Percentiles rank a stretch among this genome's conserved stretches.
These are phyloP conservation scores for Globisporangium okanoganense DNA, from an alignment of 352 stramenopile species.

Conservation along the genomic window DNA sequence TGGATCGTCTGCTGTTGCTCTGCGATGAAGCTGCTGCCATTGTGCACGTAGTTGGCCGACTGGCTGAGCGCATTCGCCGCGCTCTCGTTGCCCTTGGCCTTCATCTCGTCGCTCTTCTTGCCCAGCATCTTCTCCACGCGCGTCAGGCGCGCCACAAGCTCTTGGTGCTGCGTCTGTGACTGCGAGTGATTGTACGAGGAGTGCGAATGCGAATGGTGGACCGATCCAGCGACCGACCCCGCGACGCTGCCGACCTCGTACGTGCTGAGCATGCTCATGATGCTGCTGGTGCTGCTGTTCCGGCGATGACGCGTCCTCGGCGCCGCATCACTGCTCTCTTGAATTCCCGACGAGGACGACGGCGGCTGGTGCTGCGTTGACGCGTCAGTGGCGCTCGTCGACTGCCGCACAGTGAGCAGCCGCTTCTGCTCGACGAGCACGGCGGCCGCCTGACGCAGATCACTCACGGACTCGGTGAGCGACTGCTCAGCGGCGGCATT, in stretches of 20 bases:
- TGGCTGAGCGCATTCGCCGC: constrained; percentile 52
- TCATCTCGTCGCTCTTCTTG: constrained; percentile 82
- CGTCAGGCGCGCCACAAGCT: constrained; percentile 32
- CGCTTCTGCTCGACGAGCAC: constrained; percentile 59
- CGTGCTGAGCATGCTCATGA: constrained; percentile 17
- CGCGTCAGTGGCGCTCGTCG: constrained; percentile 13
- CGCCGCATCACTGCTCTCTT: constrained; percentile 18
- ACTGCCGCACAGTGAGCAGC: constrained; percentile 22
- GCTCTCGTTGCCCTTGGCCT: constrained; percentile 53
- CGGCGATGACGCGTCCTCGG: constrained; percentile 10
- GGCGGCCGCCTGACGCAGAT: constrained; percentile 48
- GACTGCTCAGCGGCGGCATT: constrained; percentile 44
- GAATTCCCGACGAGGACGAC: constrained; percentile 8
- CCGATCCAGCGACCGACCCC: constrained; percentile 5
- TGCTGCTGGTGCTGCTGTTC: constrained; percentile 17
- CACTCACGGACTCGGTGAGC: constrained; percentile 41
- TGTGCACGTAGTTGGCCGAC: constrained; percentile 37
- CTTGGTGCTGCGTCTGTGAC: constrained; percentile 17
- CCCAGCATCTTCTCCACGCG: constrained; percentile 51
- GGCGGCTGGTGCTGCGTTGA: constrained; percentile 11
- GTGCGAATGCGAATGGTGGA: not conserved
- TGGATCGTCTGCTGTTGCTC: constrained; percentile 55
- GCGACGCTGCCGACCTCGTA: constrained; percentile 17
- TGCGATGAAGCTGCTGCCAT: constrained; percentile 25
- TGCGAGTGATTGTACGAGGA: not conserved